Conservation (phyloP, 805 yeast species). For the Starmerella apicola region DNA sequence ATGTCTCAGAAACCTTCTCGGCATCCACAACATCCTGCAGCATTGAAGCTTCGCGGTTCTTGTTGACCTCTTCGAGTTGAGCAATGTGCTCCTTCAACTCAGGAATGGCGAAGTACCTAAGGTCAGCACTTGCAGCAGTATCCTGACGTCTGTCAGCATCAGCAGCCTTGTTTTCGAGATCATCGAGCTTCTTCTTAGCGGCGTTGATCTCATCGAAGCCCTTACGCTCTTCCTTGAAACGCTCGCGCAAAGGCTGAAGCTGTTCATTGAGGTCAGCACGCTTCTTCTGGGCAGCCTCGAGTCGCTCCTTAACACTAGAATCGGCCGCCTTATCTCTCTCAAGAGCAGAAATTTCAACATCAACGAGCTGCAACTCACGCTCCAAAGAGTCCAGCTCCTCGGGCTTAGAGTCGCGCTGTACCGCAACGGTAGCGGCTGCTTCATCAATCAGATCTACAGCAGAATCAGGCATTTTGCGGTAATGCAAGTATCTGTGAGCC, state of each 20-base stretch:
- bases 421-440: slow-evolving; percentile 93
- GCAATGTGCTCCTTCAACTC: slow-evolving; percentile 67
- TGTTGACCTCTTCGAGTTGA: slow-evolving; percentile 68
- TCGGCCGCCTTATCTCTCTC: slow-evolving; percentile 90
- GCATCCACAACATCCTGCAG: slow-evolving; percentile 83
- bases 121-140: slow-evolving; percentile 86
- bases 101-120: slow-evolving; percentile 94
- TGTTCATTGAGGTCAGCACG: slow-evolving; percentile 78
- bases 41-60: slow-evolving; percentile 49
- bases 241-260: slow-evolving; percentile 70
- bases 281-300: slow-evolving; percentile 62
- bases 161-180: slow-evolving; percentile 77
- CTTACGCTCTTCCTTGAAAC: slow-evolving; percentile 73
- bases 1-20: slow-evolving; percentile 91
- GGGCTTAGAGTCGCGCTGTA: slow-evolving; percentile 94
- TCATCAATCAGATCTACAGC: slow-evolving; percentile 96
- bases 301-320: slow-evolving; percentile 70
- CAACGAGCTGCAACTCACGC: slow-evolving; percentile 79
- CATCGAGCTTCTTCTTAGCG: slow-evolving; percentile 84
- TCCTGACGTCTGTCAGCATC: slow-evolving; percentile 98
- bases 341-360: slow-evolving; percentile 91
- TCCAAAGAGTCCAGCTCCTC: slow-evolving; percentile 91
- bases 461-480: slow-evolving; percentile 91
- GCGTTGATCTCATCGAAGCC: slow-evolving; percentile 85
- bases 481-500: slow-evolving; percentile 88